Evolutionary conservation across 2,329 filamentous ascomycete species (phyloP).

Genomic region (Xylaria digitata): DNA sequence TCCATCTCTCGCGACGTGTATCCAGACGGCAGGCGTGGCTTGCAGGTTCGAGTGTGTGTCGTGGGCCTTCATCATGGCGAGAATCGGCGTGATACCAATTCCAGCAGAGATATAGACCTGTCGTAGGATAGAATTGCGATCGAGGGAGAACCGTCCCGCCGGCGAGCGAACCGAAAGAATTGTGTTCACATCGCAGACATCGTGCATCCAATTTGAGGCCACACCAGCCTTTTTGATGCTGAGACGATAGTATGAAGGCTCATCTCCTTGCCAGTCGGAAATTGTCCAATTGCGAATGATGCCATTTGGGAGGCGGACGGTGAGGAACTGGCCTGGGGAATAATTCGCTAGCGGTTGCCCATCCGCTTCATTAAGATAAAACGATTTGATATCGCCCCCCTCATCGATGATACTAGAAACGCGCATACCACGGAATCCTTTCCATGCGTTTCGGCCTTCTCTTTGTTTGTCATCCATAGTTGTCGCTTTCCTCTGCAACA

Average conservation of each 20-base stretch:
- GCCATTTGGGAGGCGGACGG: constrained; percentile 38
- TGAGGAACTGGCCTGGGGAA: constrained; percentile 44
- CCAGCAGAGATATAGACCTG: constrained; percentile 44
- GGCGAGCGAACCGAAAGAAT: constrained; percentile 39
- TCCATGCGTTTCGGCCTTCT: constrained; percentile 41
- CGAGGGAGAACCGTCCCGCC: constrained; percentile 42
- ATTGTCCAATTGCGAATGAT: constrained; percentile 43
- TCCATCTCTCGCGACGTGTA: constrained; percentile 39
- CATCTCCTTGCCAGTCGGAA: constrained; percentile 40
- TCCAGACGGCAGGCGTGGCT: constrained; percentile 39
- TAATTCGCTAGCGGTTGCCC: constrained; percentile 40
- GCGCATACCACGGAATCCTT: constrained; percentile 40
- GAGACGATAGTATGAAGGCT: constrained; percentile 41
- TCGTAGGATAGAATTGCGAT: constrained; percentile 35
- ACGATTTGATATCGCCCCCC: constrained; percentile 42
- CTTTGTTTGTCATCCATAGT: constrained; percentile 38
- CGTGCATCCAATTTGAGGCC: constrained; percentile 44
- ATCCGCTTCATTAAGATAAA: constrained; percentile 39
- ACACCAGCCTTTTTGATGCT: constrained; percentile 39
- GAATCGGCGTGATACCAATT: constrained; percentile 45
- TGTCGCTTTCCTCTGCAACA: constrained; percentile 32
- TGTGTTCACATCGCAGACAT: constrained; percentile 33
- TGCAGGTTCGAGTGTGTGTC: constrained; percentile 38
- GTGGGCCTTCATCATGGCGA: constrained; percentile 45
- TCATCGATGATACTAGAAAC: constrained; percentile 38